Conservation (phyloP, 2,329 filamentous ascomycete genomes). For the Whalleya microplaca region DNA sequence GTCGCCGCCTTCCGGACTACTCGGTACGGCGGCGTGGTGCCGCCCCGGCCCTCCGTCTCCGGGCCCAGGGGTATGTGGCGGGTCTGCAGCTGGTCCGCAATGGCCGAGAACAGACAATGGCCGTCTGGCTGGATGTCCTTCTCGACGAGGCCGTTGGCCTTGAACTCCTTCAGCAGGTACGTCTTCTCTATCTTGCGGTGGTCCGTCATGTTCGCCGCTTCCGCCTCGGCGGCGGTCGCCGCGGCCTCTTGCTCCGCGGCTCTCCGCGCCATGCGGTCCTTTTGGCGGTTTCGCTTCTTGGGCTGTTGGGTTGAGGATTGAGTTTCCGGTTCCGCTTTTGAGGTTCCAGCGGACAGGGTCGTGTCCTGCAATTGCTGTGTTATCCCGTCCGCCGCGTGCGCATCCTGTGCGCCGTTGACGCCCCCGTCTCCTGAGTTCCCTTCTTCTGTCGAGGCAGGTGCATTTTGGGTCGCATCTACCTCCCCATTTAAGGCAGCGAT, state of each 20-base stretch:
- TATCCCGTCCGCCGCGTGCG: slow-evolving; percentile 26
- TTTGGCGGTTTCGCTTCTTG: slow-evolving; percentile 88
- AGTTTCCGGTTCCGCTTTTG: slow-evolving; percentile 26
- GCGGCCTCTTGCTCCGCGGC: slow-evolving; percentile 81
- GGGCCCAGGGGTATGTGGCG: slow-evolving; percentile 48
- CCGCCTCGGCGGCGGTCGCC: slow-evolving; percentile 68
- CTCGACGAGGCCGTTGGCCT: slow-evolving; percentile 67
- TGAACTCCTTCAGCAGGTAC: slow-evolving; percentile 71
- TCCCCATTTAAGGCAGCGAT: slow-evolving; percentile 47
- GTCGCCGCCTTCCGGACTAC: slow-evolving; percentile 72
- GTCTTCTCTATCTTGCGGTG: slow-evolving; percentile 70
- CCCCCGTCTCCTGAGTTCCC: slow-evolving; percentile 8
- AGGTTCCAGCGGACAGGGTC: slow-evolving; percentile 11
- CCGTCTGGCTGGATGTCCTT: slow-evolving; percentile 86
- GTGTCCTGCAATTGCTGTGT: slow-evolving; percentile 23
- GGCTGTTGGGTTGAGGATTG: slow-evolving; percentile 25
- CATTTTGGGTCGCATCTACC: not conserved
- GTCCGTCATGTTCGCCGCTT: slow-evolving; percentile 76
- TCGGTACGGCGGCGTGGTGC: slow-evolving; percentile 58
- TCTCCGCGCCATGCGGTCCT: slow-evolving; percentile 85
- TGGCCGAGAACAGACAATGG: slow-evolving; percentile 90
- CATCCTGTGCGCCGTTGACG: slow-evolving; percentile 20
- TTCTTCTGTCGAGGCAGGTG: not conserved
- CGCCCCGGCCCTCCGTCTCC: slow-evolving; percentile 27
- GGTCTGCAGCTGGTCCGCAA: slow-evolving; percentile 78